Evolutionary conservation across 192 early-diverging fungal genomes (phyloP), one percentile per base, ranked within the genome.

Genomic region (Neocallimastix lanati): DNA sequence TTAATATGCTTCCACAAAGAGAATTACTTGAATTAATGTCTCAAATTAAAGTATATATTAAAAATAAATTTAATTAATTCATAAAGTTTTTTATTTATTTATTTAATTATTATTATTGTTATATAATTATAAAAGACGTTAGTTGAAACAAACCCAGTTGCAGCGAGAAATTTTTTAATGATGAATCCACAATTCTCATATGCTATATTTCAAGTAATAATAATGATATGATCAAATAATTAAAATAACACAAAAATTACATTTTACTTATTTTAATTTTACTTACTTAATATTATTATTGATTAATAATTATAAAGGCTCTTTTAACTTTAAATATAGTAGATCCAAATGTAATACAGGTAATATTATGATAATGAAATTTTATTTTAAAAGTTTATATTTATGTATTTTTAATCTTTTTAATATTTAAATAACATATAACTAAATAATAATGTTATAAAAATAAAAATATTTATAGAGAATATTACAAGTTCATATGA

Each of bases 151-250:
- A 85, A 86, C 76, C 90, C 92, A 3, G 92, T 93, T n/a, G 85
- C 90, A 79, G 89, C 92, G 12, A 89, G 88, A 76, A 82, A 88
- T 12, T 83, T 95, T 6, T 84, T 96, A n/a, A 84, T 82, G 12
- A 79, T 85, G n/a, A 93, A 96, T 80, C 95, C 95, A 28, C 93
- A 93, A 81, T 82, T 95, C 0, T 85, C 93, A 12, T 96, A 94
- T 85, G 93, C 93, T 5, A 82, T 95, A 29, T 94, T 96, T 81
- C 94, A 95, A 82, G 89, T 91, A 21, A 87, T 96, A 81, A 77
- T 94, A 13, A 87, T 91, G 80, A 92, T 93, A 13, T 37, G 33
- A n/a, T n/a, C n/a, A n/a, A n/a, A n/a, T n/a, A n/a, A n/a, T n/a
- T n/a, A n/a, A n/a, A n/a, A n/a, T n/a, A n/a, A n/a, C n/a, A n/a